Evolutionary conservation across 345 rosid genomes (phyloP).

Genomic region (Hypericum androsaemum): DNA sequence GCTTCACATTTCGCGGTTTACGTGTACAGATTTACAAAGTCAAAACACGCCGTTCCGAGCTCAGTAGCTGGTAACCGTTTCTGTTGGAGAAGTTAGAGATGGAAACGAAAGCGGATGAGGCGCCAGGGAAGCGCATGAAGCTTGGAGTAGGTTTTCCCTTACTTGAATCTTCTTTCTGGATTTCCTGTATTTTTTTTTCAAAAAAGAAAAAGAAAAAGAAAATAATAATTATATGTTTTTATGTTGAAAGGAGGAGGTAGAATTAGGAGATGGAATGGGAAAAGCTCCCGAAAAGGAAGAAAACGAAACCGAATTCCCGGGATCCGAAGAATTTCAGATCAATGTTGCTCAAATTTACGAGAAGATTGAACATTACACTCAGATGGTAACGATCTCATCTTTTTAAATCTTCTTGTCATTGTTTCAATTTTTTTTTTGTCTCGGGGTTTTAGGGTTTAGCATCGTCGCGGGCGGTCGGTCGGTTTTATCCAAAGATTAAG

Average conservation of each 20-base stretch:
- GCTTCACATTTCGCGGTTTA: too few species aligned
- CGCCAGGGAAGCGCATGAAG: slow-evolving; percentile 52
- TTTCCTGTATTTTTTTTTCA: not conserved
- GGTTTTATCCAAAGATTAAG: too few species aligned
- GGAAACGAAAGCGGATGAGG: slow-evolving; percentile 39
- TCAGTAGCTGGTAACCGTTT: too few species aligned
- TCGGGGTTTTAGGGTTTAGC: not conserved
- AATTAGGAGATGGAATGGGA: slow-evolving; percentile 21
- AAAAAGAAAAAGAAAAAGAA: slow-evolving; percentile 38
- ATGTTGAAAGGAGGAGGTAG: slow-evolving; percentile 14
- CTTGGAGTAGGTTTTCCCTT: slow-evolving; percentile 30
- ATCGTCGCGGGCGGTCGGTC: too few species aligned
- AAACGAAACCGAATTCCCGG: slow-evolving; percentile 34
- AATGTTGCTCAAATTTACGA: slow-evolving; percentile 49
- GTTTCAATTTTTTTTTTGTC: slow-evolving; percentile 2
- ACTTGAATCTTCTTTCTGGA: slow-evolving; percentile 4
- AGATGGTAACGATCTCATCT: slow-evolving; percentile 31
- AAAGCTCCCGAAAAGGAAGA: slow-evolving; percentile 36
- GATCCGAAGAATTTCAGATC: slow-evolving; percentile 77
- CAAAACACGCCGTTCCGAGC: not conserved
- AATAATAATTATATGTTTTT: not conserved
- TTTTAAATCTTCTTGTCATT: not conserved
- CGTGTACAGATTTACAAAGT: too few species aligned
- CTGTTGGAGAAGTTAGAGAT: slow-evolving; percentile 11
- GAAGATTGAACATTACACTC: slow-evolving; percentile 72